Conservation (phyloP, 371 early-diverging fungal genomes). For the Mucor indicus region DNA sequence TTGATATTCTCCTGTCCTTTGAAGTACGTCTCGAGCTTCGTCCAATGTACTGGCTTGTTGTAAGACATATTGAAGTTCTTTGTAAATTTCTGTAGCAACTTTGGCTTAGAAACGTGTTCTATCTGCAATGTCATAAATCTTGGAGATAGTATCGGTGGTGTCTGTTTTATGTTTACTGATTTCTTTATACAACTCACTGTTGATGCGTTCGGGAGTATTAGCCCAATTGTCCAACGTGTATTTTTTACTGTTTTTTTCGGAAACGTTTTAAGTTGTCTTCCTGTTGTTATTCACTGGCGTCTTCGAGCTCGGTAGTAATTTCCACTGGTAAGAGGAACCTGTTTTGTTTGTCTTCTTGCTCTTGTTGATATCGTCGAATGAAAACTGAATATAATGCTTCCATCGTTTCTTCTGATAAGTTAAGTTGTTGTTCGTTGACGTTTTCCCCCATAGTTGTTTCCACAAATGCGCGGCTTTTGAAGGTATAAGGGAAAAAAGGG, state of each 20-base stretch:
- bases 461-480: constrained; percentile 2
- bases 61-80: neutral
- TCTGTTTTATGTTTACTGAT: constrained; percentile 1
- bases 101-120: constrained; percentile 3
- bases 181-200: constrained; percentile 3
- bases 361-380: neutral
- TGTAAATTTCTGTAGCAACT: constrained; percentile 1
- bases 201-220: constrained; percentile 9
- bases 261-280: too few relatives aligned
- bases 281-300: too few relatives aligned
- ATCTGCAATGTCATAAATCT: constrained; percentile 6
- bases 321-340: too few relatives aligned
- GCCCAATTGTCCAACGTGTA: too few relatives aligned
- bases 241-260: too few relatives aligned
- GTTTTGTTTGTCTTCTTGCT: neutral
- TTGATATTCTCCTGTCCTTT: neutral
- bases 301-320: too few relatives aligned
- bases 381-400: too few relatives aligned
- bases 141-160: neutral
- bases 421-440: neutral
- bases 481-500: constrained; percentile 1
- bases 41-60: neutral
- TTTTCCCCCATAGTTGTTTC: neutral
- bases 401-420: neutral
- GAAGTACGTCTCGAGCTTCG: neutral